Conservation (phyloP, 1,139 yeast genomes). For the Pichia terricola region DNA sequence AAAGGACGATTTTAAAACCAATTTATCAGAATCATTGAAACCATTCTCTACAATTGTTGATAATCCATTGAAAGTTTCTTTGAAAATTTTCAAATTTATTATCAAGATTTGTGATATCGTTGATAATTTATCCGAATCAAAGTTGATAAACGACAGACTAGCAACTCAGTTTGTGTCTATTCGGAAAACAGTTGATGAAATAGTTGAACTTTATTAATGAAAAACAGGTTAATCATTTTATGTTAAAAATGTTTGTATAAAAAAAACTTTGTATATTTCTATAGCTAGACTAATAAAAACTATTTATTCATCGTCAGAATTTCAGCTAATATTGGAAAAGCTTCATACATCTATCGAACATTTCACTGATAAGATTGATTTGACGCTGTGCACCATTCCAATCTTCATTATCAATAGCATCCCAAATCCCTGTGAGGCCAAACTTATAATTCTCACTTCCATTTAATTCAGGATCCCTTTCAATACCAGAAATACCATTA, state of each 20-base stretch:
- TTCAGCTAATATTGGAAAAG: constrained; percentile 6
- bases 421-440: constrained; percentile 64
- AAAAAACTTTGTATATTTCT: too few relatives aligned
- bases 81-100: constrained; percentile 6
- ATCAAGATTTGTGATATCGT: constrained; percentile 13
- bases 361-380: constrained; percentile 37
- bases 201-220: not conserved
- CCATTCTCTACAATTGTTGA: constrained; percentile 1
- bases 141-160: too few relatives aligned
- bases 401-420: constrained; percentile 42
- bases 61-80: constrained; percentile 9
- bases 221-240: too few relatives aligned
- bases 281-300: too few relatives aligned
- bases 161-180: not conserved
- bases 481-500: constrained; percentile 65
- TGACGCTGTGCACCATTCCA: constrained; percentile 50
- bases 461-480: constrained; percentile 39
- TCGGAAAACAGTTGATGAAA: not conserved
- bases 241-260: too few relatives aligned
- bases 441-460: constrained; percentile 25
- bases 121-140: not conserved
- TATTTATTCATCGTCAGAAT: too few relatives aligned
- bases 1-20: constrained; percentile 8
- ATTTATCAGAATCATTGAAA: constrained; percentile 1
- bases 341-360: constrained; percentile 23